Percentiles rank a stretch among this genome's conserved stretches.
phyloP scores from a whole-genome alignment of 2,329 filamentous ascomycete species.

The Fusarium sp. region DNA sequence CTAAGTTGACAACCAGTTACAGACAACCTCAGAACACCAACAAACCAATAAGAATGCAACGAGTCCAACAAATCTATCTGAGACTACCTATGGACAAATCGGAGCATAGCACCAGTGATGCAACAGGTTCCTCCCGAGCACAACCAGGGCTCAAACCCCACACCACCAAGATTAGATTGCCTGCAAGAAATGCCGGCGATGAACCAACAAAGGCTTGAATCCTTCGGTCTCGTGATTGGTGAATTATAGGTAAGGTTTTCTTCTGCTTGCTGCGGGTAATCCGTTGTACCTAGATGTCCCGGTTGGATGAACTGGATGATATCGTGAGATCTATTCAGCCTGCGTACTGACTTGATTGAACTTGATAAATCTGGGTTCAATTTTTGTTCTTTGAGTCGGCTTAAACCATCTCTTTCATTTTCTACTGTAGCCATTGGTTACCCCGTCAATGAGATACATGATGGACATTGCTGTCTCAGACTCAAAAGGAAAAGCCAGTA shows the following conservation, averaged over 20 bases:
- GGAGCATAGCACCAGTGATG: background rate
- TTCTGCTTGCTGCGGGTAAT: background rate
- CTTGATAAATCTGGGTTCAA: background rate
- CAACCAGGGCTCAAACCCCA: background rate
- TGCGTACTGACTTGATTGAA: background rate
- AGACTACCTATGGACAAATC: background rate
- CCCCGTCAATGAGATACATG: background rate
- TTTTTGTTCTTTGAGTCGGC: background rate
- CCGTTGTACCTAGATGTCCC: background rate
- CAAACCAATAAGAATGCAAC: background rate
- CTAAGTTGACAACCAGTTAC: background rate
- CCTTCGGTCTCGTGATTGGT: background rate
- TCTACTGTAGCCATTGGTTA: background rate
- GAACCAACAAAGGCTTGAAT: background rate
- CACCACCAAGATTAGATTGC: background rate
- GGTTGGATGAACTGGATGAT: background rate
- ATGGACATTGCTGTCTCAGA: background rate
- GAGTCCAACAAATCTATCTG: background rate
- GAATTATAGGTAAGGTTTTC: no score
- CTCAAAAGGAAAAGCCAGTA: background rate
- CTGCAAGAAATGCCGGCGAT: background rate
- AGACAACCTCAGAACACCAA: background rate
- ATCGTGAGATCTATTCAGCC: background rate
- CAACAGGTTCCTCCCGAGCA: background rate
- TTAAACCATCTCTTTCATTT: background rate